These are phyloP conservation scores for Amanita jacksonii DNA, from an alignment of 768 basidiomycete species.

Conservation along the genomic window DNA sequence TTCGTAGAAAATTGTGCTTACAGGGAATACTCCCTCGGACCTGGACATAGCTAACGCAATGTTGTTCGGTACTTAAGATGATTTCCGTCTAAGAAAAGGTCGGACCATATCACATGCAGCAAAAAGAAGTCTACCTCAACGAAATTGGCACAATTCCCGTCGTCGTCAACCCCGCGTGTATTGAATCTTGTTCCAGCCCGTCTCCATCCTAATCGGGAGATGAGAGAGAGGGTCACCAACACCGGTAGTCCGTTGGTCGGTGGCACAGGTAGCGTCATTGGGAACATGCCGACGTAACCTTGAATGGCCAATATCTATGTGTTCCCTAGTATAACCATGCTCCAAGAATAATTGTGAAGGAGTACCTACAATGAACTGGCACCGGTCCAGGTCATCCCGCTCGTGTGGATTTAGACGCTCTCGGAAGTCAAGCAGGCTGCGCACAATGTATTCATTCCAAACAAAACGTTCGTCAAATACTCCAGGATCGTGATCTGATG, in stretches of 20 bases:
- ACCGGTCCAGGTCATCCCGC: slow-evolving; percentile 65
- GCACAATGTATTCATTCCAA: slow-evolving; percentile 91
- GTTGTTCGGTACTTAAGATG: slow-evolving; percentile 76
- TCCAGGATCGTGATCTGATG: slow-evolving; percentile 34
- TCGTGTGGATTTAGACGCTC: slow-evolving; percentile 63
- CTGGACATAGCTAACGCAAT: slow-evolving; percentile 89
- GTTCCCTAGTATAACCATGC: slow-evolving; percentile 9
- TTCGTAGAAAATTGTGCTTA: slow-evolving; percentile 34
- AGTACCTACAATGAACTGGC: slow-evolving; percentile 71
- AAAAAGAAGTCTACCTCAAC: slow-evolving; percentile 59
- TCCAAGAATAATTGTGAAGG: slow-evolving; percentile 3
- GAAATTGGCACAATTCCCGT: slow-evolving; percentile 92
- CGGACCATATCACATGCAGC: slow-evolving; percentile 5
- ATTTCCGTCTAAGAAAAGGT: slow-evolving; percentile 66
- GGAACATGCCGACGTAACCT: slow-evolving; percentile 82
- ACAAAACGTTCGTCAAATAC: slow-evolving; percentile 82
- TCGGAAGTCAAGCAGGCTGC: slow-evolving; percentile 82
- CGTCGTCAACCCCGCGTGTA: slow-evolving; percentile 92
- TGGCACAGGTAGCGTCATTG: slow-evolving; percentile 67
- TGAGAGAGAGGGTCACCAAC: slow-evolving; percentile 68
- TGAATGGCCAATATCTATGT: slow-evolving; percentile 81
- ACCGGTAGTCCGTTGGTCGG: slow-evolving; percentile 66
- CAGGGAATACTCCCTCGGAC: slow-evolving; percentile 92
- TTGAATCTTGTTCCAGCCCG: slow-evolving; percentile 97
- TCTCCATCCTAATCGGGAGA: slow-evolving; percentile 88